Evolutionary conservation across 2,329 filamentous ascomycete genomes (phyloP).

Genomic region (Monosporascus sp.): DNA sequence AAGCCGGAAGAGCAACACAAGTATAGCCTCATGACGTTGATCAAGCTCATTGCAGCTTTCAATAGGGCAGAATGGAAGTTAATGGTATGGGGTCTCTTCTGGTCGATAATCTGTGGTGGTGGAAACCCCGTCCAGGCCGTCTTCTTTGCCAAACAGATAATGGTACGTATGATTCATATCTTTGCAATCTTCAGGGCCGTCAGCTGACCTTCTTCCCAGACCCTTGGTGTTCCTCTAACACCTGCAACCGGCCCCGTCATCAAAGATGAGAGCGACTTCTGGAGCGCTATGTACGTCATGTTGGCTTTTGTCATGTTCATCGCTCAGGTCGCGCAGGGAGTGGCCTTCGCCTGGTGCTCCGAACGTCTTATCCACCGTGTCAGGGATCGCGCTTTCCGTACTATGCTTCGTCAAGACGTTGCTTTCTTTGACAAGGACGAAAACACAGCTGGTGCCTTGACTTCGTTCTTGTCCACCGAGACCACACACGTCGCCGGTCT

Average conservation of each 20-base stretch:
- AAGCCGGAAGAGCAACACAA: slow-evolving; percentile 44
- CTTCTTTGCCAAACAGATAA: slow-evolving; percentile 86
- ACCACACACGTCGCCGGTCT: slow-evolving; percentile 85
- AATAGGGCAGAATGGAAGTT: slow-evolving; percentile 66
- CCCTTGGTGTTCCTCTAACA: slow-evolving; percentile 34
- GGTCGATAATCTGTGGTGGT: slow-evolving; percentile 70
- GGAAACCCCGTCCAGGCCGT: slow-evolving; percentile 74
- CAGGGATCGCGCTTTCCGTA: slow-evolving; percentile 74
- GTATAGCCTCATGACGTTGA: slow-evolving; percentile 68
- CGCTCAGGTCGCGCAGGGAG: slow-evolving; percentile 61
- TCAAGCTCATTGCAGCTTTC: slow-evolving; percentile 75
- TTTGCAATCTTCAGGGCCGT: neutral
- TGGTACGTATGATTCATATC: slow-evolving; percentile 44
- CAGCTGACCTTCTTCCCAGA: slow-evolving; percentile 20
- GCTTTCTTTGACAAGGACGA: slow-evolving; percentile 85
- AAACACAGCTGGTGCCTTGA: slow-evolving; percentile 83
- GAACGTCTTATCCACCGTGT: slow-evolving; percentile 79
- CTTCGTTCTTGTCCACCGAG: slow-evolving; percentile 82
- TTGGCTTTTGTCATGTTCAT: slow-evolving; percentile 69
- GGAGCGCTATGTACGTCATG: slow-evolving; percentile 85
- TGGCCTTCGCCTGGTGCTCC: slow-evolving; percentile 79
- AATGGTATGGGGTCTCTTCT: slow-evolving; percentile 70
- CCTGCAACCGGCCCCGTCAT: slow-evolving; percentile 48
- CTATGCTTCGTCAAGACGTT: slow-evolving; percentile 89
- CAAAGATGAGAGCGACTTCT: slow-evolving; percentile 71